Evolutionary conservation across 2,329 filamentous ascomycete genomes (phyloP), one percentile per base, ranked within the genome.

Genomic region (Fusarium coffeatum): DNA sequence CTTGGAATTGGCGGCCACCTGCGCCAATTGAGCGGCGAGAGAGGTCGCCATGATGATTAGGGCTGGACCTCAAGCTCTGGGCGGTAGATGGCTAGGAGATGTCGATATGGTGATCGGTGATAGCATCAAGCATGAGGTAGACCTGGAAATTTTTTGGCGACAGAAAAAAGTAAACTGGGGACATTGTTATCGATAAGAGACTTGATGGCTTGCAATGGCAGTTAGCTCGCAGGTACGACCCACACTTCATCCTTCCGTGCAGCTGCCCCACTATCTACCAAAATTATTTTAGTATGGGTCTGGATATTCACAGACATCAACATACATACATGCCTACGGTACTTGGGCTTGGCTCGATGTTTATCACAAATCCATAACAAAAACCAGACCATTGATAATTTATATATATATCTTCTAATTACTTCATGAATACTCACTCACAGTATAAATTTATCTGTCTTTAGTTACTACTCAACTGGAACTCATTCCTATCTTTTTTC

Each of bases 21-120:
- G 90, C 85, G 94, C 93, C 84, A 99, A 86, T 87, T 99, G 97
- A 84, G 93, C 90, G 82, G 95, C 92, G 74, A 99, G 91, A 78
- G 93, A 91, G 66, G 94, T 93, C 75, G 91, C 87, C 93, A 97
- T 97, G 70, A 66, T 75, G 65, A 67, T 62, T 64, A 69, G 69
- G 67, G 67, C 69, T 62, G 66, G 50, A 64, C 66, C 69, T 73
- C 68, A 66, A 67, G 75, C 71, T 71, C 69, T 55, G 63, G 68
- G 66, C 61, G 56, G 68, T 64, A 60, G 70, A 68, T 64, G 72
- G 72, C 58, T 63, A 66, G 43, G 56, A 43, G 61, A 64, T 69
- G 61, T 73, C 34, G 60, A 72, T 61, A 56, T 51, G 34, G 64
- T 66, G 58, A 61, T 74, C 54, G 41, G 57, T 54, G 67, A 55